Evolutionary conservation across 176 grass and related monocot species (phyloP).

Genomic region (Canna indica): DNA sequence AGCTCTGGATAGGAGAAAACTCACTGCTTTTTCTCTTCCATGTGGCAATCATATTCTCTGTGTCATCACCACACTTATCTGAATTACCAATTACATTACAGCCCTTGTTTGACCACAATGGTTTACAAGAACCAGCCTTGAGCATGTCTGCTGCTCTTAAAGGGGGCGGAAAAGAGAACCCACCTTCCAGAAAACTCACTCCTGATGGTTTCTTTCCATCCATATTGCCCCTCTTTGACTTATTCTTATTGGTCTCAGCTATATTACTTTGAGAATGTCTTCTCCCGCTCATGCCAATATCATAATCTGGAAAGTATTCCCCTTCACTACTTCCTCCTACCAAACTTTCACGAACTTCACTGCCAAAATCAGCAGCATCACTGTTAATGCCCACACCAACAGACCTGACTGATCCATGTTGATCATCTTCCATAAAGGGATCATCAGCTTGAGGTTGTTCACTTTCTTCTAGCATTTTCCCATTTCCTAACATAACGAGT

Average conservation of each 20-base stretch:
- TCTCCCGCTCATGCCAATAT: slow-evolving; percentile 50
- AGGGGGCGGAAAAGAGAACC: slow-evolving; percentile 79
- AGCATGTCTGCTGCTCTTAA: slow-evolving; percentile 36
- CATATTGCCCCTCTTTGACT: slow-evolving; percentile 23
- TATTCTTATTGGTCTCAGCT: slow-evolving; percentile 24
- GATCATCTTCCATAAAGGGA: slow-evolving; percentile 93
- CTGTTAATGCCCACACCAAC: slow-evolving; percentile 93
- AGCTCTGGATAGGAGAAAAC: slow-evolving; percentile 51
- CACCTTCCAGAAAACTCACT: slow-evolving; percentile 31
- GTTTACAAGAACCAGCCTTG: slow-evolving; percentile 43
- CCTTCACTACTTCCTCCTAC: slow-evolving; percentile 97
- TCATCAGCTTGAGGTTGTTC: slow-evolving; percentile 48
- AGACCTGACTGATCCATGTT: slow-evolving; percentile 89
- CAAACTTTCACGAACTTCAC: slow-evolving; percentile 92
- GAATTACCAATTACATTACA: slow-evolving; percentile 34
- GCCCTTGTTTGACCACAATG: slow-evolving; percentile 53
- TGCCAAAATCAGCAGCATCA: slow-evolving; percentile 93
- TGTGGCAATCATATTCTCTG: slow-evolving; percentile 67
- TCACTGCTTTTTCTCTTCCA: slow-evolving; percentile 81
- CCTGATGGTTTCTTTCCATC: slow-evolving; percentile 40
- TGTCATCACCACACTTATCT: slow-evolving; percentile 56
- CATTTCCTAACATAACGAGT: slow-evolving; percentile 74
- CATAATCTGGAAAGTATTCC: slow-evolving; percentile 56
- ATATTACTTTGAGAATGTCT: slow-evolving; percentile 41
- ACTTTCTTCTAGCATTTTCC: slow-evolving; percentile 43